Percentiles rank a stretch among this genome's conserved stretches.
These are phyloP conservation scores for Phytophthora colocasiae DNA, from an alignment of 352 stramenopile genomes.

Conservation along the genomic window DNA sequence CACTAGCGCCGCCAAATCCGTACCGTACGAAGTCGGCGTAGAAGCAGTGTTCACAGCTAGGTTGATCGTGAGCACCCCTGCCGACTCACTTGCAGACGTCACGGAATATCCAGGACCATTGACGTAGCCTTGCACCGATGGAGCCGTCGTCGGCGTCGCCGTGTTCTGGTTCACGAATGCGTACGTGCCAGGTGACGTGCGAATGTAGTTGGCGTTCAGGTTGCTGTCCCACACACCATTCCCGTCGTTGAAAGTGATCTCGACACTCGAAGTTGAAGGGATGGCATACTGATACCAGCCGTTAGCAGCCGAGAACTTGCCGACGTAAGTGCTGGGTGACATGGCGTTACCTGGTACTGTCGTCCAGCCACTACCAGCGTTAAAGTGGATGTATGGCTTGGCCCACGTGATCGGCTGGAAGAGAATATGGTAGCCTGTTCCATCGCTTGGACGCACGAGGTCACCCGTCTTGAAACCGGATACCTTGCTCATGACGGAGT, in stretches of 20 bases:
- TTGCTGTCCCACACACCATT: conserved; percentile 55
- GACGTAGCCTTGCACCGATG: conserved; percentile 27
- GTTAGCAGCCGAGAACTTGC: conserved; percentile 44
- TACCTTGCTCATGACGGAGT: conserved; percentile 36
- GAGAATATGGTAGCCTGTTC: conserved; percentile 39
- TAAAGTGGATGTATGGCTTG: conserved; percentile 51
- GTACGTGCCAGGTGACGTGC: conserved; percentile 41
- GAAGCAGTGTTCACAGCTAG: conserved; percentile 40
- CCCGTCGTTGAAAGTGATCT: conserved; percentile 57
- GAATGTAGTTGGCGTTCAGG: conserved; percentile 48
- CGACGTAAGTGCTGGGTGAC: conserved; percentile 34
- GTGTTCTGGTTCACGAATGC: conserved; percentile 37
- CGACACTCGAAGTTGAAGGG: conserved; percentile 25
- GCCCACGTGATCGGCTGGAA: conserved; percentile 39
- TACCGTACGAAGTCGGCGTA: conserved; percentile 35
- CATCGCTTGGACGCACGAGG: conserved; percentile 33
- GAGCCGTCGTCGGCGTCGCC: conserved; percentile 19
- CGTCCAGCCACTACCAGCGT: conserved; percentile 44
- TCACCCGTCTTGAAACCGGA: conserved; percentile 34
- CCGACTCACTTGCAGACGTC: conserved; percentile 35
- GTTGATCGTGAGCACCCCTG: conserved; percentile 43
- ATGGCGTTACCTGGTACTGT: conserved; percentile 43
- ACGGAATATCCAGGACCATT: conserved; percentile 48
- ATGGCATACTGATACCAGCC: conserved; percentile 57
- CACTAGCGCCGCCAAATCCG: conserved; percentile 46